Percentiles rank a stretch among this genome's conserved stretches.
phyloP scores from a whole-genome alignment of 1,139 yeast genomes.

The Suhomyces taliae region DNA sequence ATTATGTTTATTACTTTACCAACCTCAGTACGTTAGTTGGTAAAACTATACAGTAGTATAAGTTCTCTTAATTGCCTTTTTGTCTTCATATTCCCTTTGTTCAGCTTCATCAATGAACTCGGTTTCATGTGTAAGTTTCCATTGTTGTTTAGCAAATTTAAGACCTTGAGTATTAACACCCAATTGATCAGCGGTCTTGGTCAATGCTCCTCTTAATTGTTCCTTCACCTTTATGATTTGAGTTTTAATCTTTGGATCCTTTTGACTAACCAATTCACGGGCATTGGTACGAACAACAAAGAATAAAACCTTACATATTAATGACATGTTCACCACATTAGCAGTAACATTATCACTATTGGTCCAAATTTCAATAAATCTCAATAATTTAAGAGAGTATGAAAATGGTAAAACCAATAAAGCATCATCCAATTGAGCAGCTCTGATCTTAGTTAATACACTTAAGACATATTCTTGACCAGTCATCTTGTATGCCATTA shows the following conservation, averaged over 20 bases:
- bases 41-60: constrained; percentile 39
- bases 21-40: background rate
- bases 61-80: constrained; percentile 65
- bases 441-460: constrained; percentile 64
- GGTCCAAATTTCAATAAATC: constrained; percentile 78
- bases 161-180: constrained; percentile 91
- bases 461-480: constrained; percentile 83
- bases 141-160: constrained; percentile 68
- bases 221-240: constrained; percentile 60
- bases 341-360: constrained; percentile 42
- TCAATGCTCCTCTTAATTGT: constrained; percentile 56
- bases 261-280: constrained; percentile 69
- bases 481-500: constrained; percentile 65
- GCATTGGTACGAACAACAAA: constrained; percentile 74
- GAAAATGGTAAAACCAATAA: constrained; percentile 88
- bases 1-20: background rate
- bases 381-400: constrained; percentile 67
- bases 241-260: constrained; percentile 58
- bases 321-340: constrained; percentile 52
- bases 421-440: constrained; percentile 91
- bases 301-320: constrained; percentile 72
- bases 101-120: constrained; percentile 75
- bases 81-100: constrained; percentile 54
- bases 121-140: constrained; percentile 73
- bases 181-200: constrained; percentile 53